Evolutionary conservation across 805 yeast genomes (phyloP).

Genomic region (Yarrowia sp.): DNA sequence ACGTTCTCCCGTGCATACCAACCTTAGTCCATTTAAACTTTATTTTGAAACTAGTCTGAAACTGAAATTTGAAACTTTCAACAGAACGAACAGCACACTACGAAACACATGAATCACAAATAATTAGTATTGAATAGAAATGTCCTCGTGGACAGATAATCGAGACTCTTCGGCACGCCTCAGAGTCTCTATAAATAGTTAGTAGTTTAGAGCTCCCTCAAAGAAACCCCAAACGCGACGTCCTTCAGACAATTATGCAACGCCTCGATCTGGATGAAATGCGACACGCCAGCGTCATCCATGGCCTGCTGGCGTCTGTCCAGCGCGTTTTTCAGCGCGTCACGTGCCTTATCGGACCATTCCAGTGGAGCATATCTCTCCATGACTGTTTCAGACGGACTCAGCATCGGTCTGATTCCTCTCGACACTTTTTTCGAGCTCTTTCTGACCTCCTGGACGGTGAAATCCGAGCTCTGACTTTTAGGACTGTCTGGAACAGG

Average conservation of each 20-base stretch:
- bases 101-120: no score
- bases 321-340: neutral
- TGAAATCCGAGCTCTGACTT: neutral
- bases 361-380: conserved; percentile 1
- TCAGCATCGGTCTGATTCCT: neutral
- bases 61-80: no score
- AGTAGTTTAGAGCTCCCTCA: neutral
- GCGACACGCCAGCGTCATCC: conserved; percentile 16
- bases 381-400: conserved; percentile 11
- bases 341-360: neutral
- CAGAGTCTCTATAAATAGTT: neutral
- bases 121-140: no score
- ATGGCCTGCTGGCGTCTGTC: conserved; percentile 1
- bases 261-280: conserved; percentile 17
- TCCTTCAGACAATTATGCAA: neutral
- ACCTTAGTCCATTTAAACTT: no score
- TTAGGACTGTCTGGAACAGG: neutral
- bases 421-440: neutral
- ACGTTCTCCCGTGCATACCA: no score
- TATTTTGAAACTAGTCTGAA: no score
- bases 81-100: no score
- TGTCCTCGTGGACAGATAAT: no score
- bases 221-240: neutral
- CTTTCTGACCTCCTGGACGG: neutral
- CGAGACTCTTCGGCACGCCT: no score